A percentile compares a stretch with the other conserved stretches of the same genome.
phyloP scores from a whole-genome alignment of 106 monocot species.

The Phalaenopsis aphrodite region DNA sequence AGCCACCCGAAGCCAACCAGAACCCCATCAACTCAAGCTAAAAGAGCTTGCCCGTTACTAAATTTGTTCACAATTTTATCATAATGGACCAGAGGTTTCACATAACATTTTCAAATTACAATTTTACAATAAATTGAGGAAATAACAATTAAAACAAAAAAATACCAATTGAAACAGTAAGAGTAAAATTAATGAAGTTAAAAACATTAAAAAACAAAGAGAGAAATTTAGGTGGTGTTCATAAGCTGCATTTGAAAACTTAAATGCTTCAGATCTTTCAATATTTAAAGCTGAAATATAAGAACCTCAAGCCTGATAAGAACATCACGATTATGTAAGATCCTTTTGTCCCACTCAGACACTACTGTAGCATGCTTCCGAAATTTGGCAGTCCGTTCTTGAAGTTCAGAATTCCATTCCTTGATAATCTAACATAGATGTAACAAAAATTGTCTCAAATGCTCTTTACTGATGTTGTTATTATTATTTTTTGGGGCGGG shows the following conservation, averaged over 20 bases:
- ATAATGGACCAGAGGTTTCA: not conserved
- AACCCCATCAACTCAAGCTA: not conserved
- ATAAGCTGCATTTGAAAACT: not conserved
- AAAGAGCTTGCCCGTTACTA: not conserved
- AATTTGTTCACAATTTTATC: not conserved
- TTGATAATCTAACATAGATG: slow-evolving; percentile 60
- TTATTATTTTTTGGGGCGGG: too few species aligned
- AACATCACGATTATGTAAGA: slow-evolving; percentile 79
- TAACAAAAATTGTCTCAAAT: not conserved
- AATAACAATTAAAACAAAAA: not conserved
- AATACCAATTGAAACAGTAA: not conserved
- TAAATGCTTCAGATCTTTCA: not conserved
- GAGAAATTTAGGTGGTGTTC: not conserved
- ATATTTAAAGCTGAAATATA: not conserved
- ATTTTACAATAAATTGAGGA: not conserved
- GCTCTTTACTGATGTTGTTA: not conserved
- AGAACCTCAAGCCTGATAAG: slow-evolving; percentile 81
- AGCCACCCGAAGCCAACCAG: not conserved
- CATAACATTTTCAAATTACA: not conserved
- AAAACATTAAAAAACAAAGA: not conserved
- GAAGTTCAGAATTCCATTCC: slow-evolving; percentile 87
- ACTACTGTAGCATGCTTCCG: slow-evolving; percentile 72
- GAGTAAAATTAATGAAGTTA: not conserved
- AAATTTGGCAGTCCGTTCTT: slow-evolving; percentile 79
- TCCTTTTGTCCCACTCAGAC: slow-evolving; percentile 89